Base-by-base conservation (phyloP, 148 eudicot genomes). In the Diospyros lotus region DNA sequence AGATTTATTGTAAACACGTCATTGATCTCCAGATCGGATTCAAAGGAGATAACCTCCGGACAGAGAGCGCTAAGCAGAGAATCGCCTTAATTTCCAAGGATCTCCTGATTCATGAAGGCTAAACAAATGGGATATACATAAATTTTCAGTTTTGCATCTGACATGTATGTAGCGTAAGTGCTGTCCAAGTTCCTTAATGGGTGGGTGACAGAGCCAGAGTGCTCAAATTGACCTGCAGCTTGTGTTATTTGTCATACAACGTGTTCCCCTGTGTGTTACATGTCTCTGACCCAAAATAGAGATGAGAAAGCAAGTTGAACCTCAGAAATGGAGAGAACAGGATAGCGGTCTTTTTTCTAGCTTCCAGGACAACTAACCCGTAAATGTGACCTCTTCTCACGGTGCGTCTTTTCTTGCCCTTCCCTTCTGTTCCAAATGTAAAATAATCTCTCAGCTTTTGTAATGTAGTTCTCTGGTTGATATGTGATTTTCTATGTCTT, bases 11-110 rank as follows among this genome's bases (percentile, higher is more conserved):
- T 5, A 38, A n/a, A 59, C 18, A 9, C 17, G 17, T 72, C 17
- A 18, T 42, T 72, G 54, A 72, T 9, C 40, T 60, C 54, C 66
- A 72, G 75, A 17, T 72, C 38, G 75, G 66, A 72, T 60, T 72
- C 56, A 72, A 72, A 72, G 75, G 66, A 7, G 75, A 72, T 7
- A 56, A 71, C 55, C 66, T 72, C 54, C 75, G 75, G 43, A 58
- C 55, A 9, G 75, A 72, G 42, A 72, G 44, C 28, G 75, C 66
- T 46, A 85, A 85, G 75, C 88, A 93, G 85, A 86, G 93, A 73
- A 83, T 90, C 64, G 83, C 91, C 48, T 76, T 93, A 78, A 86
- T 90, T 77, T 84, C 88, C 58, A 93, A 93, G 87, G 93, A 83
- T 71, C 93, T 84, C 81, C 84, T 79, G 88, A 90, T 89, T 83